Conservation (phyloP, 2,329 filamentous ascomycete genomes). For the Cladosporium halotolerans region DNA sequence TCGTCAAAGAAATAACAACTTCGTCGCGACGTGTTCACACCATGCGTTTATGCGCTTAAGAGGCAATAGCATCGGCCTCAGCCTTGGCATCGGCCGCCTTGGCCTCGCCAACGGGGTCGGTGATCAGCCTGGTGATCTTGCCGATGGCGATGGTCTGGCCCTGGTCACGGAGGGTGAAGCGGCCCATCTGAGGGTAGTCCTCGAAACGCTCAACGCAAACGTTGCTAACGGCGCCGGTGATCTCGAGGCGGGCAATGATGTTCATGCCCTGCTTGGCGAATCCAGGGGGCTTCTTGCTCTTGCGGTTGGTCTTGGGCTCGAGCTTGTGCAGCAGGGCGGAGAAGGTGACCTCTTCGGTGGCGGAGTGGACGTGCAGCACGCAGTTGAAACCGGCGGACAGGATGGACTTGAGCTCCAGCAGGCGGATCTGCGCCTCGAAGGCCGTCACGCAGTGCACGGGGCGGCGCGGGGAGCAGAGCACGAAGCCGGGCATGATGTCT, state of each 20-base stretch:
- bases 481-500: constrained; percentile 90
- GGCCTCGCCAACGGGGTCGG: constrained; percentile 27
- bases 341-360: constrained; percentile 96
- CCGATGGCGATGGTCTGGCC: constrained; percentile 99
- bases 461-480: constrained; percentile 89
- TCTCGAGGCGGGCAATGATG: constrained; percentile 87
- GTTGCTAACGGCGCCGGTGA: constrained; percentile 69
- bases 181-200: constrained; percentile 89
- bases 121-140: constrained; percentile 90
- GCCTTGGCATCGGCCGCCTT: constrained; percentile 14
- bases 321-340: constrained; percentile 81
- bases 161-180: constrained; percentile 79
- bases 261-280: constrained; percentile 77
- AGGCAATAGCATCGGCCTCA: constrained; percentile 14
- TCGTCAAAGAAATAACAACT: too few relatives aligned
- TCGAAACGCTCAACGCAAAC: constrained; percentile 94
- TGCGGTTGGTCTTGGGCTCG: constrained; percentile 87
- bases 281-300: constrained; percentile 86
- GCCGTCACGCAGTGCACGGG: constrained; percentile 81
- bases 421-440: constrained; percentile 95
- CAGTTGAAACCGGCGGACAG: constrained; percentile 95
- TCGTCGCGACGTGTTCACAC: too few relatives aligned
- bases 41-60: neutral
- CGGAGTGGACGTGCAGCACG: constrained; percentile 92
- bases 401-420: constrained; percentile 91